Base-by-base conservation (phyloP, 176 grass and related monocot species). In the Oryza longistaminata region DNA sequence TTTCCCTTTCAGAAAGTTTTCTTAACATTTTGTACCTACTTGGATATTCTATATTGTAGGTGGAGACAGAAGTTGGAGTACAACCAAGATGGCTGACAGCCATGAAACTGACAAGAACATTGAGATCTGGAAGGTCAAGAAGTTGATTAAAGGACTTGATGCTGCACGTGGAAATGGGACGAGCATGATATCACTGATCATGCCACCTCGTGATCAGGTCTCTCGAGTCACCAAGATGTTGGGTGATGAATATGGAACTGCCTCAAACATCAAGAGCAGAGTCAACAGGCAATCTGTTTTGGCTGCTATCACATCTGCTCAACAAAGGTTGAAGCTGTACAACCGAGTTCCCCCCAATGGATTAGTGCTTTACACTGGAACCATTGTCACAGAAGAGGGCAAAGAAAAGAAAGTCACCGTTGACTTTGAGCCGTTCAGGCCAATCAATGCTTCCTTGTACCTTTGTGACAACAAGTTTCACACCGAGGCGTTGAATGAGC, bases 381-480 rank as follows among this genome's bases (percentile, higher is more conserved):
- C 76, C 67, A 66, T 86, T 66, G 27, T 86, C 26, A 86, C 76
- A 1, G 76, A 72, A 1, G 76, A 86, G 21, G 76, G 76, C 17
- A 86, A 86, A 64, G 68, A 86, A 79, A 86, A 86, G 55, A 80
- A 86, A 43, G 76, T 86, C 40, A 86, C 68, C 53, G 25, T 80
- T 35, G 80, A 88, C 68, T 83, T 88, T 16, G 80, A 88, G 53
- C 86, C 86, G 50, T 83, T 88, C 80, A 88, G 68, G 66, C 80
- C 86, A 62, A 83, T 83, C 15, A 88, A 88, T 31, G 86, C 74
- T 35, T 88, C 86, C 7, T 17, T 88, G 52, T 88, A 88, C 39
- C 86, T 88, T 29, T 88, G 86, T 27, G 86, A 88, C 65, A 88
- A 88, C 80, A 88, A 88, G 67, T 88, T 88, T 27, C 86, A 83